A percentile compares a stretch with the other conserved stretches of the same genome.
Evolutionary conservation across 441 rosid genomes (phyloP).

Genomic region (Metrosideros polymorpha): DNA sequence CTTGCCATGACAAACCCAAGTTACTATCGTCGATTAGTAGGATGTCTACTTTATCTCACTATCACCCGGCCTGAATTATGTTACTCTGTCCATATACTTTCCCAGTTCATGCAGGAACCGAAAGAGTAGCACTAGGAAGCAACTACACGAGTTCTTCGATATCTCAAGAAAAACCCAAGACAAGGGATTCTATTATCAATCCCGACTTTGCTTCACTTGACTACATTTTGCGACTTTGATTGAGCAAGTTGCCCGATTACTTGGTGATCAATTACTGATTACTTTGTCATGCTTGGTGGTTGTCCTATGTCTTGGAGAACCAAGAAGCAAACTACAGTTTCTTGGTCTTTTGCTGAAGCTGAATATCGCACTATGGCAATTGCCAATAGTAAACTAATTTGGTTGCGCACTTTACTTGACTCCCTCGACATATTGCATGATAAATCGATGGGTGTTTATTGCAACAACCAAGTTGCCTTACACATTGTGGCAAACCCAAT

Average conservation of each 20-base stretch:
- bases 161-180: background rate
- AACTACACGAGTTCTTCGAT: background rate
- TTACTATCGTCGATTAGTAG: background rate
- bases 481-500: too few relatives aligned
- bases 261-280: rapidly evolving
- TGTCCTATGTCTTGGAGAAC: background rate
- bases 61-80: background rate
- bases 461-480: too few relatives aligned
- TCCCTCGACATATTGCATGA: too few relatives aligned
- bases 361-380: background rate
- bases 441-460: too few relatives aligned
- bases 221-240: background rate
- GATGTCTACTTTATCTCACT: background rate
- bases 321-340: background rate
- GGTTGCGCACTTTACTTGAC: too few relatives aligned
- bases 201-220: background rate
- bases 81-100: background rate
- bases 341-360: background rate
- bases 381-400: background rate
- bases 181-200: background rate
- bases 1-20: background rate
- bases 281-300: background rate
- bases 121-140: background rate
- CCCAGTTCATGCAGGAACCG: background rate
- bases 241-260: background rate